A percentile compares a stretch with the other conserved stretches of the same genome.
phyloP scores from a whole-genome alignment of 1,139 yeast genomes.

The Torulaspora pretoriensis region DNA sequence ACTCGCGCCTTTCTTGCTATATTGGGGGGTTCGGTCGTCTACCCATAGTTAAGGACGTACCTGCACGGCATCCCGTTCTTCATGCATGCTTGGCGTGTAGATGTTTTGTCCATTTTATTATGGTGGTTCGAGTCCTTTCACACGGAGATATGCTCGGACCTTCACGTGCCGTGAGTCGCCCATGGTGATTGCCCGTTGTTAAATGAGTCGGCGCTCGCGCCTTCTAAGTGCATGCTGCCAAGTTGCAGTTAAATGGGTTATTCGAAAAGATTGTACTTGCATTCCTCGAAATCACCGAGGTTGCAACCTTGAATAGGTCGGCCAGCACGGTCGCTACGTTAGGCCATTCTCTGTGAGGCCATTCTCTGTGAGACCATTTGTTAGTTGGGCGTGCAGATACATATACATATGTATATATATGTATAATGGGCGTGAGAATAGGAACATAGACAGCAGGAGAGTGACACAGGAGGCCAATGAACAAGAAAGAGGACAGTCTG shows the following conservation, averaged over 20 bases:
- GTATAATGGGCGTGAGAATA: background rate
- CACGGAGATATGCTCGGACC: too few species aligned
- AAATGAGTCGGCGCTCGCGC: background rate
- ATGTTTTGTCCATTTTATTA: background rate
- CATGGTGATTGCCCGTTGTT: background rate
- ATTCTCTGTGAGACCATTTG: background rate
- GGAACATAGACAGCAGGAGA: background rate
- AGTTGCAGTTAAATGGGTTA: background rate
- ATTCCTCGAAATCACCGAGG: background rate
- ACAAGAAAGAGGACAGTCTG: slow-evolving; percentile 1
- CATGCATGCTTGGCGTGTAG: background rate
- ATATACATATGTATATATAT: background rate
- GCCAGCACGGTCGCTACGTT: too few species aligned
- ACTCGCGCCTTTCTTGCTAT: too few species aligned
- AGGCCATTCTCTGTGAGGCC: background rate
- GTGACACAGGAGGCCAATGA: background rate
- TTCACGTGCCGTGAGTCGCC: background rate
- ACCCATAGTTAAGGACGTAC: background rate
- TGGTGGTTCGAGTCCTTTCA: background rate
- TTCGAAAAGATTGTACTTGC: background rate
- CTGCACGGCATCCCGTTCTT: background rate
- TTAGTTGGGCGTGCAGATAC: background rate
- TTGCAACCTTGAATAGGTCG: background rate
- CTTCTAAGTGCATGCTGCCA: slow-evolving; percentile 1
- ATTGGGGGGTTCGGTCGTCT: background rate